A percentile compares a stretch with the other conserved stretches of the same genome.
Evolutionary conservation across 2,329 filamentous ascomycete species (phyloP).

Genomic region (Claviceps digitariae): DNA sequence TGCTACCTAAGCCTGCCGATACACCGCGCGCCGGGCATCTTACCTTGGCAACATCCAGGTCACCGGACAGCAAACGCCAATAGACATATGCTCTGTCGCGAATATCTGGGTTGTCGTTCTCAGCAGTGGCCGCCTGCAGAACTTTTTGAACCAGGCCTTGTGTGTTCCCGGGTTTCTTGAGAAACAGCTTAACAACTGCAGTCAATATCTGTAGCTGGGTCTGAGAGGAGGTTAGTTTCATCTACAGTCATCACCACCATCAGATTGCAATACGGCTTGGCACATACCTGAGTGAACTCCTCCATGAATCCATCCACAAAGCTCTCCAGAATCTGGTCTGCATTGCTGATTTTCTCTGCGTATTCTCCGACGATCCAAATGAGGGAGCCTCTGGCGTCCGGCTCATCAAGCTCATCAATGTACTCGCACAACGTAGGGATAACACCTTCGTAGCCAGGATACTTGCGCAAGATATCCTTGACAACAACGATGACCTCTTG

Average conservation of each 20-base stretch:
- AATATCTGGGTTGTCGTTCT: slow-evolving; percentile 96
- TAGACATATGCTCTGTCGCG: slow-evolving; percentile 95
- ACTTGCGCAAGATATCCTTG: slow-evolving; percentile 96
- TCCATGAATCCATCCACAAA: slow-evolving; percentile 94
- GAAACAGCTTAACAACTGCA: slow-evolving; percentile 90
- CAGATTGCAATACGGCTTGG: neutral
- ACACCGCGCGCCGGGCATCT: neutral
- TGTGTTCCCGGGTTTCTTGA: slow-evolving; percentile 89
- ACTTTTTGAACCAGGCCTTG: slow-evolving; percentile 91
- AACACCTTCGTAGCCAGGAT: slow-evolving; percentile 94
- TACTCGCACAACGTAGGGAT: slow-evolving; percentile 93
- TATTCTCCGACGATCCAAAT: slow-evolving; percentile 99
- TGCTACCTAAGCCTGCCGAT: neutral
- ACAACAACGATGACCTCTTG: slow-evolving; percentile 98
- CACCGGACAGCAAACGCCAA: slow-evolving; percentile 89
- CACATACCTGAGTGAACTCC: slow-evolving; percentile 77
- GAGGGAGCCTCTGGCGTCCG: slow-evolving; percentile 73
- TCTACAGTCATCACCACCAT: neutral
- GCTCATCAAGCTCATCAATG: slow-evolving; percentile 94
- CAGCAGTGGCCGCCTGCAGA: slow-evolving; percentile 78
- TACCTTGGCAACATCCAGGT: slow-evolving; percentile 80
- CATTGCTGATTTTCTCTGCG: slow-evolving; percentile 97
- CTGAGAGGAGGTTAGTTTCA: slow-evolving; percentile 27
- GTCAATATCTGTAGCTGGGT: slow-evolving; percentile 98
- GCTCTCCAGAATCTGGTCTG: slow-evolving; percentile 79